Conservation (phyloP, 176 grass and related monocot genomes). For the Ensete glaucum region DNA sequence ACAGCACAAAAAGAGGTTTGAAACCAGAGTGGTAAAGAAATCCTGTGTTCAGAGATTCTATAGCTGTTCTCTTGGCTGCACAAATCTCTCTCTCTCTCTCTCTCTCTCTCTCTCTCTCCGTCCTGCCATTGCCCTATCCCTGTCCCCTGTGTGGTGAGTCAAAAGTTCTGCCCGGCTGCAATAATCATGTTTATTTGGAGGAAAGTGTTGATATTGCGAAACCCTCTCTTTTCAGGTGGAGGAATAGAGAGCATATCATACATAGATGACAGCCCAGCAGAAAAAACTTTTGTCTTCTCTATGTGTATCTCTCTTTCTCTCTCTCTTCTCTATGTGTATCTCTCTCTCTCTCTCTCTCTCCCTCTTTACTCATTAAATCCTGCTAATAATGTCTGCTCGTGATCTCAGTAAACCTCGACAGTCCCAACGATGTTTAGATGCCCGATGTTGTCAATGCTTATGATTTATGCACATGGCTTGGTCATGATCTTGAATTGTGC, state of each 20-base stretch:
- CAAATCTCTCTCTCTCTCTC: neutral
- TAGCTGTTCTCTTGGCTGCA: conserved; percentile 27
- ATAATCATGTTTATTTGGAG: conserved; percentile 18
- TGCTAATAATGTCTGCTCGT: conserved; percentile 40
- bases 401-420: conserved; percentile 43
- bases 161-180: conserved; percentile 17
- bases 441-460: neutral
- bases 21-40: conserved; percentile 24
- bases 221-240: conserved; percentile 23
- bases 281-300: conserved; percentile 37
- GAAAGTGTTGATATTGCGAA: neutral
- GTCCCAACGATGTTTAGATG: conserved; percentile 34
- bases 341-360: neutral
- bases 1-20: neutral
- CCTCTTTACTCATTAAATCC: conserved; percentile 33
- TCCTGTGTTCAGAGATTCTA: conserved; percentile 40
- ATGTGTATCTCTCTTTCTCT: conserved; percentile 5
- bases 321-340: conserved; percentile 22
- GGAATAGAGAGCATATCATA: neutral
- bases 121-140: neutral
- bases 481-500: too few species aligned
- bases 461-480: neutral
- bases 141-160: conserved; percentile 10
- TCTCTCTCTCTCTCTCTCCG: neutral
- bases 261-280: conserved; percentile 18